Percentiles rank a stretch among this genome's conserved stretches.
Conservation (phyloP, 2,329 filamentous ascomycete species). For the Dichotomopilus funicola region DNA sequence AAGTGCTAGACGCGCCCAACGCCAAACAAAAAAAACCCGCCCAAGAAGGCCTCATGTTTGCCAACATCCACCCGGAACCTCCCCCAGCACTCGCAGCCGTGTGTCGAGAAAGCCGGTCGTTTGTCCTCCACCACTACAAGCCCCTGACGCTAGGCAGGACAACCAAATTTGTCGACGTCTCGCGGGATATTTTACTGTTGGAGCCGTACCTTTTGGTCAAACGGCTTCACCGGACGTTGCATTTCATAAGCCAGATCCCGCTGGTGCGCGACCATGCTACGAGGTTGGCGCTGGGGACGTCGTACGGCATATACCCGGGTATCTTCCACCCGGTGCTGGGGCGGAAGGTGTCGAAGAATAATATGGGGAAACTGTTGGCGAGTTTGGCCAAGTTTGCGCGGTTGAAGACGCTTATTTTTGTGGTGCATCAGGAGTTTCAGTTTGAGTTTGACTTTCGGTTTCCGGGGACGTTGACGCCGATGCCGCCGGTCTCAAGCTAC, state of each 20-base stretch:
- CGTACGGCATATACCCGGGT: constrained; percentile 40
- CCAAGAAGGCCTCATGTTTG: constrained; percentile 40
- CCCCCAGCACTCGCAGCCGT: constrained; percentile 39
- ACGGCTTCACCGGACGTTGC: constrained; percentile 39
- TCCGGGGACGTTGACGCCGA: constrained; percentile 20
- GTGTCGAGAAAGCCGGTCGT: constrained; percentile 38
- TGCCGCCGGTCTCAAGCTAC: constrained; percentile 1
- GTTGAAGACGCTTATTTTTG: constrained; percentile 37
- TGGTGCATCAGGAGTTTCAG: constrained; percentile 43
- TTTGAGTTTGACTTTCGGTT: constrained; percentile 36
- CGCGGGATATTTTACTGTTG: constrained; percentile 40
- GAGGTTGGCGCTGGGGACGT: constrained; percentile 40
- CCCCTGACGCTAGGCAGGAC: constrained; percentile 38
- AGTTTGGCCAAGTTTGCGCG: constrained; percentile 36
- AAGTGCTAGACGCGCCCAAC: constrained; percentile 40
- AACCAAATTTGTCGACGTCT: constrained; percentile 42
- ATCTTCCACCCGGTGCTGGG: constrained; percentile 41
- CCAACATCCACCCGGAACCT: constrained; percentile 40
- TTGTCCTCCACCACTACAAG: constrained; percentile 38
- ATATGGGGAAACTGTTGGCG: constrained; percentile 37
- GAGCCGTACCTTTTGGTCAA: constrained; percentile 44
- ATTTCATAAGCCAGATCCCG: constrained; percentile 41
- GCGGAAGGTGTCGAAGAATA: constrained; percentile 38
- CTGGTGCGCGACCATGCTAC: constrained; percentile 36
- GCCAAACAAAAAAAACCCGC: constrained; percentile 35